Conservation (phyloP, 768 basidiomycete genomes). For the Ramaria rubella region DNA sequence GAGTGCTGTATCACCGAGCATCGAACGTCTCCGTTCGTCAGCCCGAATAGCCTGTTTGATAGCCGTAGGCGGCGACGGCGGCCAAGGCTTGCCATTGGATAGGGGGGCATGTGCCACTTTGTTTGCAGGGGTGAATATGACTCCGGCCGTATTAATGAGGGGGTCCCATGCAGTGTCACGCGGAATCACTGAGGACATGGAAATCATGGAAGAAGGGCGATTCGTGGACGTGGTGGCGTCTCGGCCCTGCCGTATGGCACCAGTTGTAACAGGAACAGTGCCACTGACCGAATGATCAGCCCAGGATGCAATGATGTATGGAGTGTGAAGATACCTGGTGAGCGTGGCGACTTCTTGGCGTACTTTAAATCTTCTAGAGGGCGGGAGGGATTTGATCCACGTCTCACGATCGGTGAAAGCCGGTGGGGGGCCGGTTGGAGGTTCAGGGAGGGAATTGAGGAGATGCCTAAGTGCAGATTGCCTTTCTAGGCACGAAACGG, state of each 20-base stretch:
- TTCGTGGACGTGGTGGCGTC: not conserved
- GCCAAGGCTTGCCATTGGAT: conserved; percentile 12
- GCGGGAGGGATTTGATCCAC: conserved; percentile 66
- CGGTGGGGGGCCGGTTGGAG: conserved; percentile 55
- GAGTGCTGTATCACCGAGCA: not conserved
- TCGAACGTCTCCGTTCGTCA: not conserved
- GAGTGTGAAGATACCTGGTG: not conserved
- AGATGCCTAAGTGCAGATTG: conserved; percentile 46
- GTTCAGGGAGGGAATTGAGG: conserved; percentile 52
- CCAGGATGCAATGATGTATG: not conserved
- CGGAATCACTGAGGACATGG: not conserved
- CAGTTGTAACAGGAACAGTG: not conserved
- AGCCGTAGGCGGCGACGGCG: conserved; percentile 6
- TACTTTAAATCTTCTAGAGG: conserved; percentile 64
- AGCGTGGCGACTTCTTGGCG: conserved; percentile 22
- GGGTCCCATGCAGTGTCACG: not conserved
- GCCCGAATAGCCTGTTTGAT: conserved; percentile 6
- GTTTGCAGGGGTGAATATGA: not conserved
- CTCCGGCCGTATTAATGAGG: not conserved
- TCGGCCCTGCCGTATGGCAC: not conserved
- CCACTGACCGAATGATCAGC: not conserved
- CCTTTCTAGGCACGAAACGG: conserved; percentile 27
- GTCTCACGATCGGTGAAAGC: conserved; percentile 62
- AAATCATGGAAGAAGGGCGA: not conserved
- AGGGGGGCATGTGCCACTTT: conserved; percentile 9